Conservation (phyloP, 2,329 filamentous ascomycete species). For the Ilyonectria sp. region DNA sequence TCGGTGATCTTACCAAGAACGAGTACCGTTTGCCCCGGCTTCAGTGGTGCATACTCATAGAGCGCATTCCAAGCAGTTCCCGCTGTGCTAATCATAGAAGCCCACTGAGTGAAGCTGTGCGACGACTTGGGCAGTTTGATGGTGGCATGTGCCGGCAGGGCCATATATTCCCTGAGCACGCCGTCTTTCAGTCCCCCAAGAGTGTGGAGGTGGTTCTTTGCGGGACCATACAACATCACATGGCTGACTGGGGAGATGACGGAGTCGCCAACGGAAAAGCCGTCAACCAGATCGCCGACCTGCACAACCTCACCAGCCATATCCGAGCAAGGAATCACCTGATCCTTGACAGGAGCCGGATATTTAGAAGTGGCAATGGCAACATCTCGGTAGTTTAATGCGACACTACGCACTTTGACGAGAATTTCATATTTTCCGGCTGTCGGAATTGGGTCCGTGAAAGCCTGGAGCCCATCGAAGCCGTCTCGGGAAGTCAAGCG, state of each 20-base stretch:
- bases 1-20: constrained; percentile 48
- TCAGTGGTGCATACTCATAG: constrained; percentile 57
- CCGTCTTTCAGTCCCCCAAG: constrained; percentile 55
- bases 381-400: constrained; percentile 55
- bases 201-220: constrained; percentile 35
- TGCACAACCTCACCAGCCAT: constrained; percentile 53
- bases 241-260: constrained; percentile 48
- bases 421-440: constrained; percentile 48
- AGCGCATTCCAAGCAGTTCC: constrained; percentile 65
- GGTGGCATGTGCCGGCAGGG: constrained; percentile 56
- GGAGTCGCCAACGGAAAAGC: constrained; percentile 50
- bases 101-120: constrained; percentile 54
- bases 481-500: background rate
- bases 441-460: constrained; percentile 46
- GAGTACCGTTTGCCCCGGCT: constrained; percentile 57
- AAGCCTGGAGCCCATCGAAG: constrained; percentile 1
- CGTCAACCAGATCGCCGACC: constrained; percentile 46
- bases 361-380: constrained; percentile 49
- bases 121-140: constrained; percentile 58
- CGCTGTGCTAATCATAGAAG: constrained; percentile 60
- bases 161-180: constrained; percentile 58
- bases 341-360: constrained; percentile 50
- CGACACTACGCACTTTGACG: constrained; percentile 49
- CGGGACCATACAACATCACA: constrained; percentile 45
- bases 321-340: constrained; percentile 55